Evolutionary conservation across 2,329 filamentous ascomycete genomes (phyloP), one percentile per base, ranked within the genome.

Genomic region (Botrytis byssoidea): DNA sequence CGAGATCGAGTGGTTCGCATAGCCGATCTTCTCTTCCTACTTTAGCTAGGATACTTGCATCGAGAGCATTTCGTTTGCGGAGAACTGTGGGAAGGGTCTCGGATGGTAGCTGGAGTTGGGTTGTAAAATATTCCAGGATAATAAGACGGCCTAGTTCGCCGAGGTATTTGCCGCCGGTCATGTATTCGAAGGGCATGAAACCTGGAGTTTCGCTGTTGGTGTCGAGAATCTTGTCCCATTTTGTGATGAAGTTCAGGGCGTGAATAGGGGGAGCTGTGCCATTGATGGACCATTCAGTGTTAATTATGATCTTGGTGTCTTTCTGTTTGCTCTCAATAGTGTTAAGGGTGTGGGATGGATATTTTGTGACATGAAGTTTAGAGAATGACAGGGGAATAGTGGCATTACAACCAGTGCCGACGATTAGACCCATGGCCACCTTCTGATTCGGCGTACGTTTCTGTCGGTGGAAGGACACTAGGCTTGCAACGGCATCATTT

Each of bases 181-280:
- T 97, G 86, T 98, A 98, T 85, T 98, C 95, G 77, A 97, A 98
- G 0, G 93, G 91, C 84, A 98, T 95, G 84, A 98, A 94, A 60
- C 94, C 95, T 2, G 95, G 95, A 10, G 85, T 85, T 77, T 93
- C 90, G 77, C 90, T 91, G 64, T 89, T 87, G 7, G 82, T 82
- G 77, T 94, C 92, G 9, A 96, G 85, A 74, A 86, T 83, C 16
- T 85, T 82, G 78, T 96, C 93, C 93, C 93, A 95, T 51, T 83
- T 83, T 16, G 88, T 94, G 70, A 93, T 88, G 66, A 95, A 85
- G 1, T 85, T 84, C 32, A 90, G 83, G 37, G 90, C 86, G 37
- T 86, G 85, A 71, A 95, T 83, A 0, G 93, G 91, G 10, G 86
- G 85, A n/a, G 89, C 90, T 3, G 92, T 89, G 10, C 93, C 93